phyloP scores from a whole-genome alignment of 306 rosid species.

The Senna tora region DNA sequence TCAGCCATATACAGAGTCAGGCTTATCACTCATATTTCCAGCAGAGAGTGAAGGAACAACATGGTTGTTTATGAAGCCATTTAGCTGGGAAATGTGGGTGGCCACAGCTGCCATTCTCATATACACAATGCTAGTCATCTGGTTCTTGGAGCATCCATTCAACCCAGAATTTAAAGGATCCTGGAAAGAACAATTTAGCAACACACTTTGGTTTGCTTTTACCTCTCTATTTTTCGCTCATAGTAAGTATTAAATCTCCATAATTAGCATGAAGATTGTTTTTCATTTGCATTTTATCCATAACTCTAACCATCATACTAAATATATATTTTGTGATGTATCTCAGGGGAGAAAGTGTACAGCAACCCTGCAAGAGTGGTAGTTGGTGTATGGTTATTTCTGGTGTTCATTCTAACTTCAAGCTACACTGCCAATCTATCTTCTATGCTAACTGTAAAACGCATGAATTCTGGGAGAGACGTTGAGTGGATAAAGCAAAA shows the following conservation, averaged over 20 bases:
- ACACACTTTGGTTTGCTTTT: constrained; percentile 68
- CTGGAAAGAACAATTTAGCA: constrained; percentile 57
- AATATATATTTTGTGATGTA: background rate
- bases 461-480: constrained; percentile 38
- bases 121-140: constrained; percentile 60
- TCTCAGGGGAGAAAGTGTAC: constrained; percentile 53
- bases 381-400: constrained; percentile 54
- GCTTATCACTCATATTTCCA: constrained; percentile 55
- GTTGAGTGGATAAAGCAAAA: constrained; percentile 54
- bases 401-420: constrained; percentile 58
- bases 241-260: constrained; percentile 57
- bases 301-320: background rate
- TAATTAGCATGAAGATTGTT: too few species aligned
- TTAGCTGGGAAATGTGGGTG: constrained; percentile 60
- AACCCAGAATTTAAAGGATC: constrained; percentile 64
- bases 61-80: constrained; percentile 67
- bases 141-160: constrained; percentile 65
- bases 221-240: constrained; percentile 71
- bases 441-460: constrained; percentile 56
- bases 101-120: constrained; percentile 43
- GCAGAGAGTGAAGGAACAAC: constrained; percentile 39
- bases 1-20: constrained; percentile 68
- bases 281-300: constrained; percentile 13
- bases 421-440: constrained; percentile 82
- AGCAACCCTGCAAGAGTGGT: constrained; percentile 55